Evolutionary conservation across 1,139 yeast genomes (phyloP).

Genomic region (Lodderomyces oxycetoniae): DNA sequence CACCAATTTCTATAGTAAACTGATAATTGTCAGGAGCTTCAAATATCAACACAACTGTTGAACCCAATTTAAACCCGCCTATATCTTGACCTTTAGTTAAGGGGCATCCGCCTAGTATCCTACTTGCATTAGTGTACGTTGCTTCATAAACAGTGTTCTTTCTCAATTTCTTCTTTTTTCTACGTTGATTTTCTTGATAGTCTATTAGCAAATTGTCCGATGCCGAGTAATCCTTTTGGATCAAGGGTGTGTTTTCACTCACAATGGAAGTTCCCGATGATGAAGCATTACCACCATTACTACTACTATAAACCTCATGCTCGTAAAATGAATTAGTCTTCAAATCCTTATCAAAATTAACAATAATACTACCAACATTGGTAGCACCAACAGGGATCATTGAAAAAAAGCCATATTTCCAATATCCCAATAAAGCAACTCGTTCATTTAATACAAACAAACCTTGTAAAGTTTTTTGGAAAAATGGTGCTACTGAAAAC

Average conservation of each 20-base stretch:
- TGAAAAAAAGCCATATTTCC: constrained; percentile 96
- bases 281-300: background rate
- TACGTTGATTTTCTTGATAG: constrained; percentile 14
- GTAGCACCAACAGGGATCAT: constrained; percentile 99
- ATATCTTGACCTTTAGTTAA: constrained; percentile 88
- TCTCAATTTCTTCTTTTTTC: constrained; percentile 42
- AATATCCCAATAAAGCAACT: constrained; percentile 89
- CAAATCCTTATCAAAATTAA: constrained; percentile 88
- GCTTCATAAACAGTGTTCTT: constrained; percentile 93
- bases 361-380: constrained; percentile 90
- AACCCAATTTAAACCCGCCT: constrained; percentile 95
- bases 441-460: constrained; percentile 91
- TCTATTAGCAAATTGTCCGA: constrained; percentile 16
- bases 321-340: constrained; percentile 75
- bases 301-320: constrained; percentile 39
- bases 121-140: constrained; percentile 76
- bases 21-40: constrained; percentile 85
- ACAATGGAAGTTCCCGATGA: constrained; percentile 2
- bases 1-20: constrained; percentile 67
- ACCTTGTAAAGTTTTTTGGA: constrained; percentile 81
- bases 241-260: constrained; percentile 34
- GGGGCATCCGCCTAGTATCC: constrained; percentile 82
- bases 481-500: constrained; percentile 94
- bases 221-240: constrained; percentile 16
- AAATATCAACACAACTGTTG: constrained; percentile 91